Base-by-base conservation (phyloP, 768 basidiomycete species). In the Chlorophyllum brunneum region DNA sequence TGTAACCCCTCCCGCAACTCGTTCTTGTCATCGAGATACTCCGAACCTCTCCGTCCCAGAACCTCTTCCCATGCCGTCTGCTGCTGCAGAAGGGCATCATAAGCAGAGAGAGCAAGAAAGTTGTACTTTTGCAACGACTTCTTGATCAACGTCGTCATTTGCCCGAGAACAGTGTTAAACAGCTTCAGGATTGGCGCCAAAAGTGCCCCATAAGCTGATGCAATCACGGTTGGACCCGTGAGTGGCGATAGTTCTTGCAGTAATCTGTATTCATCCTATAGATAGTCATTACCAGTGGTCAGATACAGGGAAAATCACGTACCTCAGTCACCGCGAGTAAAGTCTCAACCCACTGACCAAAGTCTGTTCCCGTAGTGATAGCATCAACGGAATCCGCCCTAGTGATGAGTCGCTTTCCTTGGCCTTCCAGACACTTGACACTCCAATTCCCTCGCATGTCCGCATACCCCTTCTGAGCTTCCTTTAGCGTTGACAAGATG, bases 371-470 rank as follows among this genome's bases (percentile, higher is more conserved):
- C 0, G 85, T 77, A 31, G 69, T 70, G 8, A 89, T 73, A 0
- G 83, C 74, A 55, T 88, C 86, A 6, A 83, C 71, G 0, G 78
- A 85, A 52, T 89, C 87, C 1, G 85, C 82, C 10, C 87, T 70
- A 29, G 88, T 87, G 1, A 90, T 70, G 7, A 86, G 72, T 7
- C 86, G 73, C 58, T 84, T 85, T 2, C 80, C 86, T 57, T 84
- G 82, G 5, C 73, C 73, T 60, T 92, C 91, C 18, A 92, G 65
- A 48, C 88, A 86, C 60, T 85, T 89, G 55, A 77, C 78, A 36
- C 74, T 77, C 91, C 91, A 92, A 10, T 72, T 75, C 9, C 89
- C 88, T 23, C 91, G 79, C 88, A 92, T 92, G 58, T 92, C 89
- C 0, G 88, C 90, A 56, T 88, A 92, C 1, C 90, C 90, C 50